Base-by-base conservation (phyloP, 306 rosid genomes). In the Sophora flavescens region DNA sequence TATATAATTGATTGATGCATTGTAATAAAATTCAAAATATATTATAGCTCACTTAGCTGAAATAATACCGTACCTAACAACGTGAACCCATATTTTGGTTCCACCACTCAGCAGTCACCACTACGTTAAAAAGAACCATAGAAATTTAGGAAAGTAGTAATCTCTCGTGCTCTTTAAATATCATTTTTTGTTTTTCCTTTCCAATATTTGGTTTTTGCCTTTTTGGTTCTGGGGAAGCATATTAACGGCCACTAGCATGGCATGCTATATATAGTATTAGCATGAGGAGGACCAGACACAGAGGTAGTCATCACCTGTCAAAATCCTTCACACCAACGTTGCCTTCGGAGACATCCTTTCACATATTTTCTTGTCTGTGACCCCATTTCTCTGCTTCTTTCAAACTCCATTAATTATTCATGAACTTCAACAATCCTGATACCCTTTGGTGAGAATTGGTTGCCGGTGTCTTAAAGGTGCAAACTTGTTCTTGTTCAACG, bases 241-340 rank as follows among this genome's bases (percentile, higher is more conserved):
- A 11, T 82, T 74, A 82, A 86, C 87, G 90, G 87, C 83, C 84
- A 77, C 47, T 71, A 44, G 77, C n/a, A 42, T 44, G 70, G 79
- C 76, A 84, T 74, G 76, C 87, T 86, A 86, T 88, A 88, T 59
- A 88, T 86, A 80, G 86, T 28, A 8, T 33, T 86, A 80, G 86
- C 36, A 8, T 33, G 39, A 47, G 58, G 11, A 62, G 83, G 65
- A 30, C 35, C 69, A 56, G 45, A 17, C 78, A 30, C 68, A 62
- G 50, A 71, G 77, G 53, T 18, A 56, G 44, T 42, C 80, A 12
- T 73, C 44, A 68, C 83, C 74, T 63, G 68, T 75, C 78, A 54
- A 78, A 78, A 47, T 58, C 62, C 67, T 62, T 50, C 10, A 61
- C 18, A 63, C 78, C 78, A 84, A 80, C 88, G 81, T 47, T 78